Evolutionary conservation across 1,284 basidiomycete species (phyloP).

Genomic region (Cryptococcus sp.): DNA sequence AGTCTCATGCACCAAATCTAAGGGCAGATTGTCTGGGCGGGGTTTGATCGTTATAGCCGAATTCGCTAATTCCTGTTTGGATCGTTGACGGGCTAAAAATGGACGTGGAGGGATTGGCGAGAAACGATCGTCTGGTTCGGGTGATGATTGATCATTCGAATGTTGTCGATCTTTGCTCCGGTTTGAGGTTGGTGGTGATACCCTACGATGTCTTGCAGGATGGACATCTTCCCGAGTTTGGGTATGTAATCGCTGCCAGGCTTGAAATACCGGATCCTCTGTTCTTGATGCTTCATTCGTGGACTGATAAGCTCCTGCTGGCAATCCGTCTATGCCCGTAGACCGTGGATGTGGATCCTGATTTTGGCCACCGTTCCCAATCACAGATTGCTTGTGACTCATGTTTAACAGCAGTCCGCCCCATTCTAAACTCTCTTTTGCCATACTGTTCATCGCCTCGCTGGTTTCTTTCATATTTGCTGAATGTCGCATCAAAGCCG

Average conservation of each 20-base stretch:
- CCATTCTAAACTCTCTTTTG: conserved; percentile 29
- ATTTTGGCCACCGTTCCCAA: neutral
- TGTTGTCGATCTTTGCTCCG: too few relatives aligned
- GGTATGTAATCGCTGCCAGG: neutral
- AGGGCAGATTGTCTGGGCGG: too few relatives aligned
- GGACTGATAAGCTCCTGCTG: neutral
- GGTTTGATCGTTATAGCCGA: too few relatives aligned
- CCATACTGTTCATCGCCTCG: conserved; percentile 23
- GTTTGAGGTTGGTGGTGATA: too few relatives aligned
- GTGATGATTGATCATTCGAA: too few relatives aligned
- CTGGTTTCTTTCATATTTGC: conserved; percentile 15
- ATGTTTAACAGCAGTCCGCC: conserved; percentile 20
- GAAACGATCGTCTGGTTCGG: too few relatives aligned
- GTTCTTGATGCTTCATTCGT: neutral
- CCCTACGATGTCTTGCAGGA: too few relatives aligned
- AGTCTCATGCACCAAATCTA: too few relatives aligned
- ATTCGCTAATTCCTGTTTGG: too few relatives aligned
- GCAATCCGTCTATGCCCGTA: neutral
- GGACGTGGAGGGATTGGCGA: too few relatives aligned
- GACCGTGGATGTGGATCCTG: neutral
- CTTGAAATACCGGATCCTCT: neutral
- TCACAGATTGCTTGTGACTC: neutral
- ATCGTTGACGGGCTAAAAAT: too few relatives aligned
- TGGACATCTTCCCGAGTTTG: neutral
- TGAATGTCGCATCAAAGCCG: conserved; percentile 24